phyloP scores from a whole-genome alignment of 257 asterid genomes.

The Capsicum rhomboideum region DNA sequence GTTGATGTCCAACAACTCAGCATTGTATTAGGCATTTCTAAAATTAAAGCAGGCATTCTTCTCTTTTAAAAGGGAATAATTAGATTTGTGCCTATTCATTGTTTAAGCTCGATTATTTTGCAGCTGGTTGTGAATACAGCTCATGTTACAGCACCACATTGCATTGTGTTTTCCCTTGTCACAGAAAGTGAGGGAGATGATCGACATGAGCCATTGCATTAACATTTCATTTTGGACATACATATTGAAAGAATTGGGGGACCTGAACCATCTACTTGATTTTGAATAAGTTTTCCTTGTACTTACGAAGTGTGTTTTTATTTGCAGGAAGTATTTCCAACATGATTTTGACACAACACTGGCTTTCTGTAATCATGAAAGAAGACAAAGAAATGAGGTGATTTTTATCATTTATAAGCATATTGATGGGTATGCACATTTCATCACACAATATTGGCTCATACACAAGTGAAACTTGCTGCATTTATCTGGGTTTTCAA shows the following conservation, averaged over 20 bases:
- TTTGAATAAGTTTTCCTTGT: neutral
- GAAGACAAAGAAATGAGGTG: slow-evolving; percentile 85
- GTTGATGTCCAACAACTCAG: neutral
- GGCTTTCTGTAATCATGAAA: slow-evolving; percentile 79
- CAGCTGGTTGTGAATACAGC: neutral
- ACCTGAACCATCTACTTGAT: neutral
- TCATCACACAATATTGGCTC: neutral
- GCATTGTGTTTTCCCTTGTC: neutral
- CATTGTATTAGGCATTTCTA: neutral
- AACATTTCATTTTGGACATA: neutral
- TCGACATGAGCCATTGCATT: neutral
- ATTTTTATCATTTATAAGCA: slow-evolving; percentile 3
- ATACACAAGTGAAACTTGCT: neutral
- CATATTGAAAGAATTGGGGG: neutral
- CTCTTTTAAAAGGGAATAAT: neutral
- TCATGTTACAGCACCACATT: neutral
- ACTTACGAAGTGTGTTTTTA: slow-evolving; percentile 10
- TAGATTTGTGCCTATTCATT: neutral
- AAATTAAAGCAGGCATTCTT: neutral
- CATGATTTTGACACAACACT: slow-evolving; percentile 93
- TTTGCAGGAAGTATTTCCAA: slow-evolving; percentile 68
- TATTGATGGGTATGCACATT: neutral
- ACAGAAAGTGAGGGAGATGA: neutral
- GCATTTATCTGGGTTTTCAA: neutral
- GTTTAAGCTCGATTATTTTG: neutral